Conservation (phyloP, 768 basidiomycete species). For the Mycena latifolia region DNA sequence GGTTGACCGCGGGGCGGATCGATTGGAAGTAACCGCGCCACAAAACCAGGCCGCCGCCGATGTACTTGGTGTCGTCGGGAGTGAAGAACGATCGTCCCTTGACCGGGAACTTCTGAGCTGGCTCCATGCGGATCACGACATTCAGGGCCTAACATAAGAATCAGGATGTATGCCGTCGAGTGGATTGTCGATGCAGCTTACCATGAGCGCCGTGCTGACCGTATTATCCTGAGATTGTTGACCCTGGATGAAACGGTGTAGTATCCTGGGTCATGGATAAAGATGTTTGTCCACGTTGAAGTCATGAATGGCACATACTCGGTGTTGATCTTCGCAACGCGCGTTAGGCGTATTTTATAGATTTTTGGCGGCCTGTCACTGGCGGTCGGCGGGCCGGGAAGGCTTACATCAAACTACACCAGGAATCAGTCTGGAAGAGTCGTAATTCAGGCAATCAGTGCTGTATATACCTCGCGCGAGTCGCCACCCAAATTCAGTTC, state of each 20-base stretch:
- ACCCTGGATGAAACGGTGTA: slow-evolving; percentile 54
- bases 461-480: slow-evolving; percentile 32
- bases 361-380: slow-evolving; percentile 19
- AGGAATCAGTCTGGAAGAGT: slow-evolving; percentile 4
- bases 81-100: slow-evolving; percentile 84
- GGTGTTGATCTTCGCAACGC: slow-evolving; percentile 26
- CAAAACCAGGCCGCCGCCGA: slow-evolving; percentile 66
- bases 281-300: no score
- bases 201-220: slow-evolving; percentile 76
- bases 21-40: slow-evolving; percentile 86
- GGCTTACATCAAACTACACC: slow-evolving; percentile 36
- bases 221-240: slow-evolving; percentile 73
- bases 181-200: slow-evolving; percentile 44
- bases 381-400: slow-evolving; percentile 40
- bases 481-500: slow-evolving; percentile 59
- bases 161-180: neutral
- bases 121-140: slow-evolving; percentile 80
- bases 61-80: slow-evolving; percentile 62
- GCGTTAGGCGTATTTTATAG: slow-evolving; percentile 21
- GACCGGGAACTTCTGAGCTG: slow-evolving; percentile 73
- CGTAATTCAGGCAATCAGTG: slow-evolving; percentile 12
- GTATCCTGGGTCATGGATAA: slow-evolving; percentile 48
- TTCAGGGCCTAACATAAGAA: slow-evolving; percentile 66
- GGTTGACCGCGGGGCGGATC: slow-evolving; percentile 70
- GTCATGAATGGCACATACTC: slow-evolving; percentile 51